Conservation (phyloP, 2,329 filamentous ascomycete genomes). For the Colletotrichum simmondsii region DNA sequence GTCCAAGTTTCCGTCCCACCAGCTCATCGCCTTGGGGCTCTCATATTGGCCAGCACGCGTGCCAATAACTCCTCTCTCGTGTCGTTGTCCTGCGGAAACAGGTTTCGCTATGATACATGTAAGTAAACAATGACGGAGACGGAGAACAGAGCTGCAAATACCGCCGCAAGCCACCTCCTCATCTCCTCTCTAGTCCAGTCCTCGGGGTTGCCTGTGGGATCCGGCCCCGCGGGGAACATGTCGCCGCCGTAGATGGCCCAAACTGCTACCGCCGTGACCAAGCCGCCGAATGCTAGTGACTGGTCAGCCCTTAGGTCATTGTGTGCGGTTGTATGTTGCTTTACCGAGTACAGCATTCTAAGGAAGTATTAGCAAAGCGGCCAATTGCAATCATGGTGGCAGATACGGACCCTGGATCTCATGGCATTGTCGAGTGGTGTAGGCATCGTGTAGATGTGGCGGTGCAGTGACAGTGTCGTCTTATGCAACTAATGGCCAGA, state of each 20-base stretch:
- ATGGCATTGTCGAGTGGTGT: conserved; percentile 76
- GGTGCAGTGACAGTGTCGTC: not conserved
- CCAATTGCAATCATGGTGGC: conserved; percentile 27
- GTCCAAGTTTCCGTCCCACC: not conserved
- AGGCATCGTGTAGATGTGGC: conserved; percentile 63
- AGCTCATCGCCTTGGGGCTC: conserved; percentile 44
- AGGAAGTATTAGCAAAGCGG: not conserved
- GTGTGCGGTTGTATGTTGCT: not conserved
- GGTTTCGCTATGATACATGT: conserved; percentile 51
- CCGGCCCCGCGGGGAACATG: conserved; percentile 79
- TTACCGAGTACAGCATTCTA: conserved; percentile 34
- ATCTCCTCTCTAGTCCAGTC: conserved; percentile 85
- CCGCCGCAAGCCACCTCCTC: conserved; percentile 81
- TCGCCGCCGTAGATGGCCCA: conserved; percentile 90
- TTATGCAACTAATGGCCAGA: not conserved
- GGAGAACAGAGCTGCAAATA: conserved; percentile 55
- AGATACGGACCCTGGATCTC: conserved; percentile 72
- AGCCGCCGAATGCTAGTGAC: conserved; percentile 77
- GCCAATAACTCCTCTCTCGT: conserved; percentile 59
- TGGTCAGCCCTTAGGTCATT: not conserved
- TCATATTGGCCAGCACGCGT: conserved; percentile 59
- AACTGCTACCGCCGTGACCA: conserved; percentile 82
- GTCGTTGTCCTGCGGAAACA: conserved; percentile 56
- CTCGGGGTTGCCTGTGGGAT: conserved; percentile 80
- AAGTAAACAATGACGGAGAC: conserved; percentile 23